These are phyloP conservation scores for Macrophomina tecta DNA, from an alignment of 2,329 filamentous ascomycete species.

Conservation along the genomic window DNA sequence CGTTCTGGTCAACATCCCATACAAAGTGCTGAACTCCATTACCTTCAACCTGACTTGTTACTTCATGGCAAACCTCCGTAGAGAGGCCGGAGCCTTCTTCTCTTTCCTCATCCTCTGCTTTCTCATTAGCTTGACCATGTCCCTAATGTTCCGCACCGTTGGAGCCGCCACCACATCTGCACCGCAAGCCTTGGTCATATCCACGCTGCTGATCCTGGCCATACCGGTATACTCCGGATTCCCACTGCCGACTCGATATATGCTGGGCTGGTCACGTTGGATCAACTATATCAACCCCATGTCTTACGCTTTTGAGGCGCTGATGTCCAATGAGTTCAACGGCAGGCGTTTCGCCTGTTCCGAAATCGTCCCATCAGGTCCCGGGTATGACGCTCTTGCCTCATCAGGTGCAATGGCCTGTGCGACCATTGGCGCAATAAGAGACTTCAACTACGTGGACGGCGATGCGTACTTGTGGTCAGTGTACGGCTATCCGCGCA, in stretches of 20 bases:
- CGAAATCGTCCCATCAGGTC: constrained; percentile 54
- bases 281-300: constrained; percentile 56
- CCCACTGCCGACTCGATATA: constrained; percentile 52
- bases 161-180: constrained; percentile 60
- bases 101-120: constrained; percentile 78
- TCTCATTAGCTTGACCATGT: constrained; percentile 74
- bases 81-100: constrained; percentile 77
- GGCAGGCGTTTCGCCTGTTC: constrained; percentile 55
- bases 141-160: constrained; percentile 73
- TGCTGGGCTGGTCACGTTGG: constrained; percentile 62
- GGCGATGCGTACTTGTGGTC: constrained; percentile 65
- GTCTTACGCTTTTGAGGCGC: constrained; percentile 28
- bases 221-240: constrained; percentile 63
- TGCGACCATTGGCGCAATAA: constrained; percentile 56
- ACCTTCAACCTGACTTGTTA: constrained; percentile 71
- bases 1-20: constrained; percentile 62
- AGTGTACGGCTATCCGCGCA: constrained; percentile 45
- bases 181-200: constrained; percentile 64
- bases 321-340: constrained; percentile 29
- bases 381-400: constrained; percentile 48
- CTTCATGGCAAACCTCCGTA: constrained; percentile 80
- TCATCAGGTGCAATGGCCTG: constrained; percentile 58
- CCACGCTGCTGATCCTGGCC: constrained; percentile 60
- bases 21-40: constrained; percentile 64
- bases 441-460: constrained; percentile 53